Evolutionary conservation across 1,139 yeast genomes (phyloP).

Genomic region (Yamadazyma buinensis): DNA sequence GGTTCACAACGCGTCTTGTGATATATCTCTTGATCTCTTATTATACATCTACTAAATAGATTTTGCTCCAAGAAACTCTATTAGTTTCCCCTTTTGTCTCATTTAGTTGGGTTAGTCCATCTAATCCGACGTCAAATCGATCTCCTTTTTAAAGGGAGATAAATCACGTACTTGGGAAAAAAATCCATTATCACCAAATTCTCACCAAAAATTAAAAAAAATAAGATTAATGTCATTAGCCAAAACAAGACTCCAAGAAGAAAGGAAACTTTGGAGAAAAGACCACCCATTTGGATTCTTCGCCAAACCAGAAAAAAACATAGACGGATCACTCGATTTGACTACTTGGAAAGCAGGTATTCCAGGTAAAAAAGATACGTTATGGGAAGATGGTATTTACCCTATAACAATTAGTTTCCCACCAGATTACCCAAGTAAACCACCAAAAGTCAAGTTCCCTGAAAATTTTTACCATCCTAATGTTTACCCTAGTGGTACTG

Average conservation of each 20-base stretch:
- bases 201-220: conserved; percentile 3
- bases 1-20: no score
- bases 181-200: no score
- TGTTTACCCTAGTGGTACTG: conserved; percentile 94
- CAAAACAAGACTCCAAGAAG: conserved; percentile 79
- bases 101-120: no score
- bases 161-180: no score
- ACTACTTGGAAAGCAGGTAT: conserved; percentile 93
- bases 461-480: conserved; percentile 93
- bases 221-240: conserved; percentile 49
- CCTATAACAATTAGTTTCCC: conserved; percentile 85
- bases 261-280: conserved; percentile 95
- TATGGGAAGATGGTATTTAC: conserved; percentile 86
- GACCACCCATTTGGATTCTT: conserved; percentile 97
- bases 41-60: no score
- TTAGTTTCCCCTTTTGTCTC: no score
- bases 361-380: conserved; percentile 84
- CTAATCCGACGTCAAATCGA: no score
- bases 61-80: no score
- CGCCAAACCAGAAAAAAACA: conserved; percentile 78
- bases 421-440: conserved; percentile 92
- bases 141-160: no score
- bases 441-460: conserved; percentile 90
- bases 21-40: no score
- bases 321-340: conserved; percentile 81